A percentile compares a stretch with the other conserved stretches of the same genome.
These are phyloP conservation scores for Kockiozyma suomiensis DNA, from an alignment of 805 yeast species.

Conservation along the genomic window DNA sequence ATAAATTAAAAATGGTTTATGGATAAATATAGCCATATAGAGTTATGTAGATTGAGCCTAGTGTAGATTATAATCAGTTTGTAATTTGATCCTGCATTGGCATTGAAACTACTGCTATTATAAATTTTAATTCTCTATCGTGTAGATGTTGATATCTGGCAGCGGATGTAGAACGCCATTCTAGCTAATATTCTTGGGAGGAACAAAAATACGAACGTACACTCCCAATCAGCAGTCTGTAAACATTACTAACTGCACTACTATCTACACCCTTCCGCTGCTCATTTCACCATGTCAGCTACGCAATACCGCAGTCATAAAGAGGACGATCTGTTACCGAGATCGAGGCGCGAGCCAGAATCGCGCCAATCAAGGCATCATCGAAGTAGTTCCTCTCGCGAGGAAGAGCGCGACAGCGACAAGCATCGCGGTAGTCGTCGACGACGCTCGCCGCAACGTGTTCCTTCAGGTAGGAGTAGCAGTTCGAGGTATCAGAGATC, in stretches of 20 bases:
- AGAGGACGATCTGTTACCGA: background rate
- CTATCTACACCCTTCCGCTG: too few species aligned
- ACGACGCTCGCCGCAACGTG: conserved; percentile 2
- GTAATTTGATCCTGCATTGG: background rate
- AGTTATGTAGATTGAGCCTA: too few species aligned
- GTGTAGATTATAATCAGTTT: background rate
- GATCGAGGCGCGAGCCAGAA: background rate
- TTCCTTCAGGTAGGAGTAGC: background rate
- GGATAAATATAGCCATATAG: background rate
- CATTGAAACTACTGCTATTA: background rate
- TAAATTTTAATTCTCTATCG: background rate
- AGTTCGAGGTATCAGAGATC: background rate
- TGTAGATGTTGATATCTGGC: too few species aligned
- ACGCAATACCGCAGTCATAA: too few species aligned
- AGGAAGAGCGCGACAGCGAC: background rate
- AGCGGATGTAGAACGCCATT: too few species aligned
- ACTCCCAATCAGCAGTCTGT: too few species aligned
- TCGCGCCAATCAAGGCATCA: background rate
- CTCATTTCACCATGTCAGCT: background rate
- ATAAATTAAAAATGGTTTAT: conserved; percentile 9
- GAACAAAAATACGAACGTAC: too few species aligned
- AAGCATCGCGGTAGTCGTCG: conserved; percentile 3
- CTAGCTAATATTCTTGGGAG: too few species aligned
- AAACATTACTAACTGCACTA: too few species aligned
- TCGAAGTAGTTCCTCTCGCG: too few species aligned